phyloP scores from a whole-genome alignment of 2,329 filamentous ascomycete genomes.

The Macrophomina phaseolina region DNA sequence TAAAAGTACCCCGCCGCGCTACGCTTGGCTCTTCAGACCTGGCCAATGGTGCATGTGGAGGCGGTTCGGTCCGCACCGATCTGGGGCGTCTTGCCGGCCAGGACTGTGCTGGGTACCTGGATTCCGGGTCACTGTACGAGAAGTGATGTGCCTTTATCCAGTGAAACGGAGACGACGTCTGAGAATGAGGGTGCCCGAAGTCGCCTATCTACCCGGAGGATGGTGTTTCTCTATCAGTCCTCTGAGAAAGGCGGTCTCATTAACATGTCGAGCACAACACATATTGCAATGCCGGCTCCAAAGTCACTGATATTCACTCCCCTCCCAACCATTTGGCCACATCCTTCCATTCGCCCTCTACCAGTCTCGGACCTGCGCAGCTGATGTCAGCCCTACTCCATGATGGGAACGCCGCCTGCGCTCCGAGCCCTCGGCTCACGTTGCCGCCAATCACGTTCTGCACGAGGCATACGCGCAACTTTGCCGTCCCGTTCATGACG shows the following conservation, averaged over 20 bases:
- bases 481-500: background rate
- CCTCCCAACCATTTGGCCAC: background rate
- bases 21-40: background rate
- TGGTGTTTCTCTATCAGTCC: no score
- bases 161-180: no score
- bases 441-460: background rate
- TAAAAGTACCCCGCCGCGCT: background rate
- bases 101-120: slow-evolving; percentile 1
- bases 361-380: background rate
- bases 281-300: no score
- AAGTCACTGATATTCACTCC: background rate
- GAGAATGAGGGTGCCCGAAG: background rate
- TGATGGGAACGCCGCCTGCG: background rate
- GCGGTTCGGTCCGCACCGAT: slow-evolving; percentile 22
- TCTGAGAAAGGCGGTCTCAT: no score
- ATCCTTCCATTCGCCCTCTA: background rate
- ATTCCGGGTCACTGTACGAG: background rate
- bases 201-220: no score
- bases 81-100: background rate
- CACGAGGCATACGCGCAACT: background rate
- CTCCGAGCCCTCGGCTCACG: background rate
- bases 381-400: slow-evolving; percentile 10
- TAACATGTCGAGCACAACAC: no score
- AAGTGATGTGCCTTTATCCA: no score
- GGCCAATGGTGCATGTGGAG: slow-evolving; percentile 17